Evolutionary conservation across 495 filamentous ascomycete genomes (phyloP), one percentile per base, ranked within the genome.

Genomic region (Melanomma pulvis-pyrius): DNA sequence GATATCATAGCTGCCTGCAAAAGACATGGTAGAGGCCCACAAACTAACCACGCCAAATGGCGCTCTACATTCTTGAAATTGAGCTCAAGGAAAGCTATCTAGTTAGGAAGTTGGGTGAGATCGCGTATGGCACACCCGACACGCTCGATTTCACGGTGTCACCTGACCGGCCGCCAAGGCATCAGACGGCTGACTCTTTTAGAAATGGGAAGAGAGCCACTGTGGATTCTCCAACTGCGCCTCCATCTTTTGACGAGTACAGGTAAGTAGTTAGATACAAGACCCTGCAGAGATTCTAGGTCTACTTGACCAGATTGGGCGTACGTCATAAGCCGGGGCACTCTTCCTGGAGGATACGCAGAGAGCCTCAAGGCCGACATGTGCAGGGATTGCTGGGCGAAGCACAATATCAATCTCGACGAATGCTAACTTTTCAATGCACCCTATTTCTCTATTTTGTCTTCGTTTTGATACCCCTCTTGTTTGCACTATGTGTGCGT

Each of bases 311-410:
- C 50, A 59, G 48, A 63, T 71, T 21, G 64, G 63, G 26, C 58
- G 69, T 9, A 64, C 52, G 5, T 68, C 64, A 6, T 59, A 52
- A 12, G 47, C 61, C 9, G 69, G 59, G 1, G 59, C 63, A 32
- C 30, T 36, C 6, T 71, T 71, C 36, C 54, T 64, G 13, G 69
- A 71, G 36, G 64, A 21, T 68, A 68, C 34, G 69, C 64, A 1
- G 69, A 68, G 59, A 59, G 52, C 46, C 59, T 71, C 17, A 36
- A 34, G 1, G 22, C 55, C 29, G 69, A 71, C 55, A 19, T 55
- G 54, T 71, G 69, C 51, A 13, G 55, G 7, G 48, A 63, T 28
- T 71, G 69, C 50, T 68, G 69, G 69, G n/a, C 60, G 15, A 53
- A 59, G 26, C 34, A 22, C 47, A 36, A 61, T 54, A 24, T 68